Base-by-base conservation (phyloP, 768 basidiomycete genomes). In the Bullera alba region DNA sequence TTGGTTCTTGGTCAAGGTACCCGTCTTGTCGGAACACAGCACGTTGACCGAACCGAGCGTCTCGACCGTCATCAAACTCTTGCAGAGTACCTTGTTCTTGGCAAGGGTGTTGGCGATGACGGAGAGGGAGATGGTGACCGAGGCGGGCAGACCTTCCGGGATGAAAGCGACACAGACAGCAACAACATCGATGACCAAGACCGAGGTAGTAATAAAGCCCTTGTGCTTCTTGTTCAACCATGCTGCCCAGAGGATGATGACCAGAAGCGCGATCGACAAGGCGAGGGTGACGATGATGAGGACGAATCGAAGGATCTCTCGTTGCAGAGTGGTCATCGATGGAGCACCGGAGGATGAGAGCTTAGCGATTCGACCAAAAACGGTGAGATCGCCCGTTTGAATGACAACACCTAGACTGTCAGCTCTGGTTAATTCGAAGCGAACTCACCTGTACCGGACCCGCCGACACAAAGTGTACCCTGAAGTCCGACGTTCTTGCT, bases 31-130 rank as follows among this genome's bases (percentile, higher is more conserved):
- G 4, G 78, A 77, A 60, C 79, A 79, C 19, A 81, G 50, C 29
- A 79, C 77, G 47, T 79, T 79, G 63, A 84, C 81, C 7, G 79
- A 76, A 5, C 83, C 83, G 4, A 85, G 75, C 5, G 80, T 81
- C 65, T 85, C 83, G 26, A 85, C 81, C 5, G 81, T 84, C 22
- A 81, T 76, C 21, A 85, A 72, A 2, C 79, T 79, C 57, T 80
- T 79, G 51, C 79, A 78, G 15, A 80, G 66, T 19, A 81, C 77
- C 56, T 78, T 78, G 57, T 78, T 77, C 58, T 78, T 78, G 46
- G 77, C 75, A 55, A 82, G 74, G 6, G 76, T 74, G 28, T 76
- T 69, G 17, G 77, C 78, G 19, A 76, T 68, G 35, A 65, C 63
- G 10, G 60, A 52, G 12, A 65, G 46, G 5, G 61, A 67, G 42